Conservation (phyloP, 2,329 filamentous ascomycete genomes). For the Curvularia lunata region DNA sequence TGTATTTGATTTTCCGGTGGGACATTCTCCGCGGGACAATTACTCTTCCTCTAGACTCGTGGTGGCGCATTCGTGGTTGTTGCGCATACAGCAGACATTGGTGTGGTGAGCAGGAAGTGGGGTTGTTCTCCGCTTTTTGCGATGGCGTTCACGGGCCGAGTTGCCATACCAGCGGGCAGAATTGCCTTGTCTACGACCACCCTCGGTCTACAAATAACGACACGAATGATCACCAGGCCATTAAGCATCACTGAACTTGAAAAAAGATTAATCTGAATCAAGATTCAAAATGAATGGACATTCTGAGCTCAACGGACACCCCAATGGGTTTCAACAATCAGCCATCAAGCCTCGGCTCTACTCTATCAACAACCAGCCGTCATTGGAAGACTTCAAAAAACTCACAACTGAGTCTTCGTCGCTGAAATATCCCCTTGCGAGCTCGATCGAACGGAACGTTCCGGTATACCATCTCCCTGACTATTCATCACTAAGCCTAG, state of each 20-base stretch:
- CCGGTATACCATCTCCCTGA: constrained; percentile 61
- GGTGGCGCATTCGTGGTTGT: not conserved
- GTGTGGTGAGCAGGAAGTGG: not conserved
- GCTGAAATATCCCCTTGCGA: constrained; percentile 57
- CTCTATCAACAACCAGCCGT: constrained; percentile 41
- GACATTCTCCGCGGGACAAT: not conserved
- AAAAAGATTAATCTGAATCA: not conserved
- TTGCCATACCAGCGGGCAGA: not conserved
- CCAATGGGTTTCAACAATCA: constrained; percentile 8
- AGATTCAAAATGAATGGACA: not conserved
- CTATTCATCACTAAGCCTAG: constrained; percentile 44
- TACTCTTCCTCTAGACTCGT: no score
- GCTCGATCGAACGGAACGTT: constrained; percentile 57
- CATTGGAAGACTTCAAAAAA: constrained; percentile 53
- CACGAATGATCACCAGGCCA: not conserved
- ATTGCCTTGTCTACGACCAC: not conserved
- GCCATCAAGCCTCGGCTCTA: constrained; percentile 37
- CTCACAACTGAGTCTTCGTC: constrained; percentile 54
- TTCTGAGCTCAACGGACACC: not conserved
- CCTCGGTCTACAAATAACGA: not conserved
- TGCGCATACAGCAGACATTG: not conserved
- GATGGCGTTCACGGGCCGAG: not conserved
- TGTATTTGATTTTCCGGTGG: no score
- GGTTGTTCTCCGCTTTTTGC: not conserved
- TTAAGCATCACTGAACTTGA: not conserved